These are phyloP conservation scores for Candida maltosa DNA, from an alignment of 805 yeast species.

Conservation along the genomic window DNA sequence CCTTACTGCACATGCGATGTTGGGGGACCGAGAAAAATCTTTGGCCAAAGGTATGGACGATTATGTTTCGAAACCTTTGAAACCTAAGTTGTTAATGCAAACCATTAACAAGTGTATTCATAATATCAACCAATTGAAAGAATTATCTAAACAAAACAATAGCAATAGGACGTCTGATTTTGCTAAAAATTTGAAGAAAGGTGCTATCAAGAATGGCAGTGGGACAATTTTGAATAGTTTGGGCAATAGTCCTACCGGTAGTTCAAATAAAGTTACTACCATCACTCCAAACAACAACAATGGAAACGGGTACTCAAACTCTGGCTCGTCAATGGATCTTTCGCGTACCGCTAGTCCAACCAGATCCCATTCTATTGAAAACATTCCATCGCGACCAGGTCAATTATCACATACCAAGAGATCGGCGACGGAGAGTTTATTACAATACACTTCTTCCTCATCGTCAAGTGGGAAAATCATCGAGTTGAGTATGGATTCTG, in stretches of 20 bases:
- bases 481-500: no score
- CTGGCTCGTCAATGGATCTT: slow-evolving; percentile 6
- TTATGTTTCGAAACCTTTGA: slow-evolving; percentile 82
- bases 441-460: background rate
- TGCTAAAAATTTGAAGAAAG: slow-evolving; percentile 42
- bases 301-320: slow-evolving; percentile 10
- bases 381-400: slow-evolving; percentile 32
- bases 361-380: slow-evolving; percentile 12
- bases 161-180: slow-evolving; percentile 43
- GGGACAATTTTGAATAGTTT: slow-evolving; percentile 12
- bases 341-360: slow-evolving; percentile 15
- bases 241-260: slow-evolving; percentile 8
- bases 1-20: slow-evolving; percentile 95
- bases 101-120: slow-evolving; percentile 83
- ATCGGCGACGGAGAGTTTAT: slow-evolving; percentile 34
- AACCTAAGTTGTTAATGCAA: slow-evolving; percentile 77
- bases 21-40: slow-evolving; percentile 86
- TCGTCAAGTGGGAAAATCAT: no score
- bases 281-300: slow-evolving; percentile 6
- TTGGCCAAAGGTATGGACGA: slow-evolving; percentile 91
- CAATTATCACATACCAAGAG: slow-evolving; percentile 26
- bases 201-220: slow-evolving; percentile 22
- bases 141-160: slow-evolving; percentile 47
- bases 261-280: background rate
- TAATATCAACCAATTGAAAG: slow-evolving; percentile 59